Conservation (phyloP, 2,329 filamentous ascomycete genomes). For the Fusarium sp. region DNA sequence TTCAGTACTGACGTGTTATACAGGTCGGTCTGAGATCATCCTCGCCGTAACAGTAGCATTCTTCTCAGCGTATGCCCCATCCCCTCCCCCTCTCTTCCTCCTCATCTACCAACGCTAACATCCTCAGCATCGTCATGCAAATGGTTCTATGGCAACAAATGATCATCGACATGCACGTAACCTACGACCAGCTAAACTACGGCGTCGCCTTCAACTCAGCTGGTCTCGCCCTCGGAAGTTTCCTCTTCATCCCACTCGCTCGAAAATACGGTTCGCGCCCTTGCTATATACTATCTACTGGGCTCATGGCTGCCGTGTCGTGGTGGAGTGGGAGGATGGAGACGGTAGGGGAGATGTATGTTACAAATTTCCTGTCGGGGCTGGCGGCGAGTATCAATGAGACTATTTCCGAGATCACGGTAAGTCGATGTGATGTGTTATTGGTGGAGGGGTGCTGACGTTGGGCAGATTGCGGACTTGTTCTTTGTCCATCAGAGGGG, state of each 20-base stretch:
- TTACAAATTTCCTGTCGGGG: constrained; percentile 41
- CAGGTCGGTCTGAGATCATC: background rate
- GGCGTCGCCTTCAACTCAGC: constrained; percentile 38
- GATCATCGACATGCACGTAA: constrained; percentile 37
- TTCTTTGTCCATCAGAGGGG: constrained; percentile 46
- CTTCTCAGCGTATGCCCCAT: constrained; percentile 25
- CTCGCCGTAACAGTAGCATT: constrained; percentile 34
- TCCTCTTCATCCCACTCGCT: constrained; percentile 44
- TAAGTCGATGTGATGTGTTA: too few relatives aligned
- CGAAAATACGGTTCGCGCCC: constrained; percentile 44
- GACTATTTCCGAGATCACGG: constrained; percentile 49
- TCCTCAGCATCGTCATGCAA: constrained; percentile 5
- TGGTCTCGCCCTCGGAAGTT: constrained; percentile 43
- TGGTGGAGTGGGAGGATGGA: constrained; percentile 18
- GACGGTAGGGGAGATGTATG: constrained; percentile 30
- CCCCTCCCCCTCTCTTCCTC: too few relatives aligned
- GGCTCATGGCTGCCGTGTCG: constrained; percentile 3
- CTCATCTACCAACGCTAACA: accelerated
- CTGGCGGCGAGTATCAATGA: constrained; percentile 50
- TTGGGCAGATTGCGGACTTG: constrained; percentile 38
- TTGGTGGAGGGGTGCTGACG: background rate
- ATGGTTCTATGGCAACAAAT: constrained; percentile 44
- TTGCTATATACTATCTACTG: constrained; percentile 37
- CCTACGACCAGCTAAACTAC: constrained; percentile 36
- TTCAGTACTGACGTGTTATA: background rate